Evolutionary conservation across 73 alveolate genomes (phyloP).

Genomic region (Effrenium voratum): DNA sequence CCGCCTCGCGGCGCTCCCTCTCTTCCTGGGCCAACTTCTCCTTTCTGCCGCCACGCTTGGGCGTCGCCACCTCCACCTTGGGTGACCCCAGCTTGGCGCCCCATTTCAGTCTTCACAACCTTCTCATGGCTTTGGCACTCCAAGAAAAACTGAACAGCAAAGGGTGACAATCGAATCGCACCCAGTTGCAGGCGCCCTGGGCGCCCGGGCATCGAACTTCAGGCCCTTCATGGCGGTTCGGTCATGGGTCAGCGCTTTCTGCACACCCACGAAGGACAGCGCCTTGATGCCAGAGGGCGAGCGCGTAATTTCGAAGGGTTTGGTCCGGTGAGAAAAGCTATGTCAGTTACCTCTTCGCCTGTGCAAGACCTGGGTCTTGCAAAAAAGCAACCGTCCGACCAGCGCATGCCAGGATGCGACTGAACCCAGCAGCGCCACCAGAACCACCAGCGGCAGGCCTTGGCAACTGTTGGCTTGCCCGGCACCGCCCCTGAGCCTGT

Average conservation of each 20-base stretch:
- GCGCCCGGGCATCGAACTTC: slow-evolving; percentile 45
- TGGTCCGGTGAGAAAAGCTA: too few species aligned
- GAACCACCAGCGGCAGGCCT: not conserved
- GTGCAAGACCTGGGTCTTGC: not conserved
- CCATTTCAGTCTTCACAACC: too few species aligned
- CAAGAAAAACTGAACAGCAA: not conserved
- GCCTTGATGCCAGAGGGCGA: too few species aligned
- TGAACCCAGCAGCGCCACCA: not conserved
- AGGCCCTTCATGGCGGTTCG: slow-evolving; percentile 32
- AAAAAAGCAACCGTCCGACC: not conserved
- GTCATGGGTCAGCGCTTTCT: not conserved
- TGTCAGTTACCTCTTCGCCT: too few species aligned
- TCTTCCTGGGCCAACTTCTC: slow-evolving; percentile 25
- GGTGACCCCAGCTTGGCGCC: not conserved
- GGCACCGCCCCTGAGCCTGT: too few species aligned
- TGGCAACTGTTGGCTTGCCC: not conserved
- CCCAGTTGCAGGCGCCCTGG: not conserved
- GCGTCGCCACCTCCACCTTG: slow-evolving; percentile 15
- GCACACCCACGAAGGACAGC: slow-evolving; percentile 21
- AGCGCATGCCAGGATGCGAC: too few species aligned
- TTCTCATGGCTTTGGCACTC: not conserved
- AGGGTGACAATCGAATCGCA: not conserved
- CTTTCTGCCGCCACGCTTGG: slow-evolving; percentile 64
- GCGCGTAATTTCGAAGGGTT: too few species aligned
- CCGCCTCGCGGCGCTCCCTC: not conserved